A percentile compares a stretch with the other conserved stretches of the same genome.
These are phyloP conservation scores for Achaetomium macrosporum DNA, from an alignment of 2,329 filamentous ascomycete species.

Conservation along the genomic window DNA sequence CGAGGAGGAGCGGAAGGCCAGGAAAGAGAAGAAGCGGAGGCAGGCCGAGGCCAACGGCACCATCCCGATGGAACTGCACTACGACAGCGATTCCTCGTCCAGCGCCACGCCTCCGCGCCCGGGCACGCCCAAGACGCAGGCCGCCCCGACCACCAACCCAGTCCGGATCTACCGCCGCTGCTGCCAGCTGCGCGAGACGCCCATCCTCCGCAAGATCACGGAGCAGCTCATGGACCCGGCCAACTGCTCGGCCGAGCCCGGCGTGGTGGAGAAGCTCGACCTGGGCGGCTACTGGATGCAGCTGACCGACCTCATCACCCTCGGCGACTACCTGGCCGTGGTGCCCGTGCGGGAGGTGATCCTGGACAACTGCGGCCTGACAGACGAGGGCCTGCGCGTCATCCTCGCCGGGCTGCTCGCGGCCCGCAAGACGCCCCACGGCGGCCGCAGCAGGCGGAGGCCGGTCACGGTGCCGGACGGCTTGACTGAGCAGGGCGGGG, in stretches of 20 bases:
- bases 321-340: slow-evolving; percentile 90
- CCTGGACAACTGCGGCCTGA: slow-evolving; percentile 80
- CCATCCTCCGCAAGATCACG: slow-evolving; percentile 84
- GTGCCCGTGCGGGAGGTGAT: slow-evolving; percentile 84
- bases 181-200: slow-evolving; percentile 88
- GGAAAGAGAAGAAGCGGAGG: slow-evolving; percentile 81
- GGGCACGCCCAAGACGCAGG: slow-evolving; percentile 47
- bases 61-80: slow-evolving; percentile 75
- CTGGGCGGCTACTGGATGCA: slow-evolving; percentile 80
- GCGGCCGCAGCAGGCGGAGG: slow-evolving; percentile 44
- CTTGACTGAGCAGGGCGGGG: slow-evolving; percentile 53
- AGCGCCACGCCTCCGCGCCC: slow-evolving; percentile 27
- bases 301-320: slow-evolving; percentile 73
- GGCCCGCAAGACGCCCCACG: slow-evolving; percentile 58
- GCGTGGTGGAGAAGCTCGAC: slow-evolving; percentile 77
- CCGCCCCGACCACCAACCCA: slow-evolving; percentile 79
- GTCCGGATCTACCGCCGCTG: slow-evolving; percentile 89
- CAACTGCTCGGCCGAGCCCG: slow-evolving; percentile 60
- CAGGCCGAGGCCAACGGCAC: slow-evolving; percentile 83
- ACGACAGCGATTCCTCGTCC: slow-evolving; percentile 55
- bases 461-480: slow-evolving; percentile 34
- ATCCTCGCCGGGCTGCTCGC: slow-evolving; percentile 81
- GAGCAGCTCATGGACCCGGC: slow-evolving; percentile 73
- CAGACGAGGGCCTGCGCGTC: slow-evolving; percentile 79
- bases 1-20: slow-evolving; percentile 85